Evolutionary conservation across 2,329 filamentous ascomycete genomes (phyloP).

Genomic region (Exophiala sp.): DNA sequence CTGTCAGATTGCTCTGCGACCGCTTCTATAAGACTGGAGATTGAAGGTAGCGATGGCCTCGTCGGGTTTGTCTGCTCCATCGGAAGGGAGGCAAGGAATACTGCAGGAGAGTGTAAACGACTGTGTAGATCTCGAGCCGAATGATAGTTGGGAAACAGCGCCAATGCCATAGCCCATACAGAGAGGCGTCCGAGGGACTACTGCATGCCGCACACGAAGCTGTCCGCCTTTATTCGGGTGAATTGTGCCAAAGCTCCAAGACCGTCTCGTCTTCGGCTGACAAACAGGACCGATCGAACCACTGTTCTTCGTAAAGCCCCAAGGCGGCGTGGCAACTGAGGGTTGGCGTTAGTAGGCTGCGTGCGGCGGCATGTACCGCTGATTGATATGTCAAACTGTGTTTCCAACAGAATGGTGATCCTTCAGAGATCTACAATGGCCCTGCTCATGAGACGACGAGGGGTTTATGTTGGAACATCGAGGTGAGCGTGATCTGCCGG

Average conservation of each 20-base stretch:
- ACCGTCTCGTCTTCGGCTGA: not conserved
- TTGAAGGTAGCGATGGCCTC: conserved; percentile 80
- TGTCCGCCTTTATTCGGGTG: not conserved
- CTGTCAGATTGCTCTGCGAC: conserved; percentile 50
- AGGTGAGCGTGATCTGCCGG: conserved; percentile 10
- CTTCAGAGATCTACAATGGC: conserved; percentile 4
- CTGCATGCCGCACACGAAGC: not conserved
- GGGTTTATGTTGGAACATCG: conserved; percentile 2
- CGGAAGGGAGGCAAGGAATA: conserved; percentile 31
- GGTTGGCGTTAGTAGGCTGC: not conserved
- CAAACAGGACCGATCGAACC: not conserved
- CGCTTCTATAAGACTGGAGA: conserved; percentile 80
- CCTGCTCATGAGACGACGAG: not conserved
- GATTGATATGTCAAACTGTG: not conserved
- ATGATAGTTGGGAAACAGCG: conserved; percentile 22
- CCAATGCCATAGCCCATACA: conserved; percentile 26
- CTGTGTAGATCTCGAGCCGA: conserved; percentile 18
- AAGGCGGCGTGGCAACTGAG: not conserved
- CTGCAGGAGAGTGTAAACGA: conserved; percentile 15
- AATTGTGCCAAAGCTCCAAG: not conserved
- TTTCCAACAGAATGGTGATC: not conserved
- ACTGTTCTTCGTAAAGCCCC: not conserved
- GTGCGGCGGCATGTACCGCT: not conserved
- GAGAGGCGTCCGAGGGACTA: not conserved
- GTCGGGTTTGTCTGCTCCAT: conserved; percentile 55